Evolutionary conservation across 129 eudicot genomes (phyloP), one percentile per base, ranked within the genome.

Genomic region (Lonicera japonica): DNA sequence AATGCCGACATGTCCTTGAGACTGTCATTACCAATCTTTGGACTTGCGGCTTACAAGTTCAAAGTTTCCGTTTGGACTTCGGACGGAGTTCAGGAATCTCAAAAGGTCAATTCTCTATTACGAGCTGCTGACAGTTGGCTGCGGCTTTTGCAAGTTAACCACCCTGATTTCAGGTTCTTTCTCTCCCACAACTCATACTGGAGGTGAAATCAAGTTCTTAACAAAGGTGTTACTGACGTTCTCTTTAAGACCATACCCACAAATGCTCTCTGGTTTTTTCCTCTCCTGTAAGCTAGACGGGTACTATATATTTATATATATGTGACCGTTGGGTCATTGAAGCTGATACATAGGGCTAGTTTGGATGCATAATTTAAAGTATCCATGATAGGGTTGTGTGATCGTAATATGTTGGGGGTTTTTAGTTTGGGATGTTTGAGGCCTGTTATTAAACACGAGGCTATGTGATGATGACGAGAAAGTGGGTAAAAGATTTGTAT

Each of bases 111-210:
- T 52, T 80, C 96, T 20, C 73, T 92, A 47, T 68, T 71, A 66
- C 80, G 67, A 47, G 79, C 73, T 8, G 95, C 98, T 67, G 96
- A 82, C 39, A 81, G 85, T 39, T 92, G 98, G 98, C 81, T 92
- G 22, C 84, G 83, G 58, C 66, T 38, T 23, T 64, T 87, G 80
- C 81, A 88, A 50, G 98, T 80, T 45, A 68, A 76, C 61, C 96
- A 92, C 60, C 98, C 98, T 0, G 98, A 92, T 72, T 85, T 75
- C 70, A 67, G 65, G 72, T 92, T 88, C 70, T 92, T 87, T 60
- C 68, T 73, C 64, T 79, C 86, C 20, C 95, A 75, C 36, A 80
- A 74, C 69, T 51, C 75, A 43, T 61, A 43, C 66, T 69, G 71
- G 75, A 61, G 90, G 72, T 83, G 70, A 75, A 25, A 64, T 48